These are phyloP conservation scores for Phytophthora cactorum DNA, from an alignment of 352 stramenopile species.

Conservation along the genomic window DNA sequence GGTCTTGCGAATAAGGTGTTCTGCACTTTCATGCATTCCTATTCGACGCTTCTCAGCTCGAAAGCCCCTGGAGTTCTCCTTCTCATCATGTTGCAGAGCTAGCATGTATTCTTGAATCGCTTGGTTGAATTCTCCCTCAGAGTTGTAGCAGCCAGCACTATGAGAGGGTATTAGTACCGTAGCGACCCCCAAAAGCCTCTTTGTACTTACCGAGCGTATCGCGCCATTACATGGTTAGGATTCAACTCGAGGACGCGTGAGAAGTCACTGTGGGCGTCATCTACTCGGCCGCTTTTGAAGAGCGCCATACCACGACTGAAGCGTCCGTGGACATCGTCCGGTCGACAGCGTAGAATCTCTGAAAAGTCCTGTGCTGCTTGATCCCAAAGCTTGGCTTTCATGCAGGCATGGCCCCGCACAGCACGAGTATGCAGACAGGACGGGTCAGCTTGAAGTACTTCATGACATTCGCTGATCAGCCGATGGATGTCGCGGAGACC, in stretches of 20 bases:
- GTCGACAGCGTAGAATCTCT: conserved; percentile 47
- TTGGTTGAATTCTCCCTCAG: conserved; percentile 68
- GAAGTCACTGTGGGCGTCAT: conserved; percentile 70
- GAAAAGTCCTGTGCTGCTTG: conserved; percentile 63
- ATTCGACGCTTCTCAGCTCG: conserved; percentile 29
- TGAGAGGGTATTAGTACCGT: not conserved
- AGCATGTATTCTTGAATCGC: conserved; percentile 83
- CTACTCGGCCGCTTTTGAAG: conserved; percentile 43
- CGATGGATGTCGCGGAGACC: conserved; percentile 56
- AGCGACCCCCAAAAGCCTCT: conserved; percentile 33
- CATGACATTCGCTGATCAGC: conserved; percentile 65
- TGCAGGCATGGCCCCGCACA: conserved; percentile 66
- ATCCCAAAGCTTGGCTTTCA: conserved; percentile 77
- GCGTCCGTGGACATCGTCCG: conserved; percentile 64
- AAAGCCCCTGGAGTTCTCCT: conserved; percentile 43
- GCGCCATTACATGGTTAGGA: conserved; percentile 80
- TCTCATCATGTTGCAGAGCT: conserved; percentile 70
- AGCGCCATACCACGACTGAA: conserved; percentile 42
- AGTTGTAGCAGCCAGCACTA: conserved; percentile 77
- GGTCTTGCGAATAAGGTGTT: conserved; percentile 31
- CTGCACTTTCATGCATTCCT: conserved; percentile 30
- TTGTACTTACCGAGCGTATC: conserved; percentile 39
- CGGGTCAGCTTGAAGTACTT: conserved; percentile 45
- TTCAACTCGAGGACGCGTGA: conserved; percentile 67
- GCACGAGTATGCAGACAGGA: conserved; percentile 65